phyloP scores from a whole-genome alignment of 2,329 filamentous ascomycete species.

The Colletotrichum truncatum region DNA sequence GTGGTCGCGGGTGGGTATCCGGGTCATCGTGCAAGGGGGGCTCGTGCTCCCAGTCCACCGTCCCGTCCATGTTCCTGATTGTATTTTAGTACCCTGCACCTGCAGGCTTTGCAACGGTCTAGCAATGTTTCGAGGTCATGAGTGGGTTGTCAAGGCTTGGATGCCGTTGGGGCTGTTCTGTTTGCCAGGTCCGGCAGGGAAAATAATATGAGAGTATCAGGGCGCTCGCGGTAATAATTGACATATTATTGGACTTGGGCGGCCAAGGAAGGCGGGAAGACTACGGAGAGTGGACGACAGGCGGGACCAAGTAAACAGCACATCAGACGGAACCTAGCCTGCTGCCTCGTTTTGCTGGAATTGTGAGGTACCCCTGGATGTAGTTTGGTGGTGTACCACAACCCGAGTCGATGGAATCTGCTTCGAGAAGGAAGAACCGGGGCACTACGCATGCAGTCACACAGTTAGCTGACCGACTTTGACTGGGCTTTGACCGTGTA shows the following conservation, averaged over 20 bases:
- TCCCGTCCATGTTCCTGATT: background rate
- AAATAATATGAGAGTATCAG: background rate
- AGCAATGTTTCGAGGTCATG: background rate
- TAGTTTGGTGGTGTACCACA: background rate
- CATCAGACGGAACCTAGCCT: constrained; percentile 1
- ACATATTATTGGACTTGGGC: constrained; percentile 6
- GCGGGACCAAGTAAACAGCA: constrained; percentile 14
- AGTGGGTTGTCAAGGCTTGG: background rate
- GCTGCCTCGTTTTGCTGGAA: background rate
- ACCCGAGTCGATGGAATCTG: constrained; percentile 11
- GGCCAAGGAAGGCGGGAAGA: constrained; percentile 16
- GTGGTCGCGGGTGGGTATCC: background rate
- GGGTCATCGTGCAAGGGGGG: background rate
- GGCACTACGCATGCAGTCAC: background rate
- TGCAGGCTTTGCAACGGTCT: background rate
- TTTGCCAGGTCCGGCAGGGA: background rate
- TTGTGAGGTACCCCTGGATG: background rate
- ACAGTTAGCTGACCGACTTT: background rate
- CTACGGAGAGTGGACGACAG: constrained; percentile 2
- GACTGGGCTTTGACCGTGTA: background rate
- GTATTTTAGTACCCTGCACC: background rate
- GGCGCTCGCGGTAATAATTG: background rate
- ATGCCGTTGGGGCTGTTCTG: background rate
- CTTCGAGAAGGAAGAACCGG: constrained; percentile 31
- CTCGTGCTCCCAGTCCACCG: background rate